Base-by-base conservation (phyloP, 1,284 basidiomycete species). In the Sanghuangporus baumii region DNA sequence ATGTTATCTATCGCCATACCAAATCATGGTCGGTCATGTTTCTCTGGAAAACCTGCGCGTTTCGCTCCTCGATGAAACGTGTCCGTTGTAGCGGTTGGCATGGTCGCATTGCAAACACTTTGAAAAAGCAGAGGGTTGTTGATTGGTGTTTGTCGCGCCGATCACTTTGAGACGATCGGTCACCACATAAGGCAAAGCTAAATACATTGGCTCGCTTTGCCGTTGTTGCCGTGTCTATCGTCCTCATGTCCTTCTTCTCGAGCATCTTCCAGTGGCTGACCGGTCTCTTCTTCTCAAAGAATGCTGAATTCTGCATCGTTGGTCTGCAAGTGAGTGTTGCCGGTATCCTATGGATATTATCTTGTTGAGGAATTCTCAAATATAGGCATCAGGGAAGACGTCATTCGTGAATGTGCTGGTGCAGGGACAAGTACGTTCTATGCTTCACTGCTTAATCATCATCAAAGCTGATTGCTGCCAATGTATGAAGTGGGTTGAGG, bases 331-430 rank as follows among this genome's bases (percentile, higher is more conserved):
- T 91, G 62, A 56, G 74, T 67, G 62, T 55, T 6, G 4, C 2
- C 14, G 3, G 34, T 7, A 23, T 23, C 23, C 23, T 23, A 23
- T 23, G 1, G 23, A 23, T 23, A 23, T 23, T 68, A 40, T 67
- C 62, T 56, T 66, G 46, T 47, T 52, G 20, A 62, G 2, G 36
- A 18, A 70, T 57, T 63, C 63, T 58, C 67, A 59, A 16, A 61
- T 60, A 3, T 65, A 96, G 89, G 92, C 93, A 5, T 96, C 94
- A 2, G 94, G 94, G 56, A 96, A 97, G 79, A 96, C 94, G 0
- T 94, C 93, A 26, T 93, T 98, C 60, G 93, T 96, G 57, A 94
- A 96, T 72, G 89, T 96, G 6, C 85, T 98, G 26, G 89, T 89
- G 1, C 89, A 86, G 7, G 93, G 93, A 65, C 93, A 96, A 77